Base-by-base conservation (phyloP, 2,329 filamentous ascomycete genomes). In the Botryotinia globosa region DNA sequence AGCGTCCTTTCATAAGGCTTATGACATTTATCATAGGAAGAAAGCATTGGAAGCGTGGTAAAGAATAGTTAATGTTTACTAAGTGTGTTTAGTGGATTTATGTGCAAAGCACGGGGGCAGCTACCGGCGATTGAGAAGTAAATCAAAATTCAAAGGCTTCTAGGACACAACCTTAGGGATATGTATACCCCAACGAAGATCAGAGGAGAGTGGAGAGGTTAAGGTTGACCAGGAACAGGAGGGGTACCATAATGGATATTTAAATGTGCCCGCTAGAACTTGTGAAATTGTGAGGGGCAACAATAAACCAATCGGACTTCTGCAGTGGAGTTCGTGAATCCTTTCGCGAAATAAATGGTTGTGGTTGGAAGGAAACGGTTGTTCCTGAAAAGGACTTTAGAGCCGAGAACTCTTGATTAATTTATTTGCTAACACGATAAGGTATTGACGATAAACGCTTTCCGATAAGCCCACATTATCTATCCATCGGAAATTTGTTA, bases 141-240 rank as follows among this genome's bases (percentile, higher is more conserved):
- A 12, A 77, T 62, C 81, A 37, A 32, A 66, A 34, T 12, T 9
- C 25, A 37, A 80, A 82, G 25, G 77, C 85, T 87, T 69, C 73
- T 87, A 42, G 84, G 80, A 34, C 82, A 85, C 75, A 85, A 85
- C 4, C 82, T 79, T 67, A 82, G 85, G 87, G 77, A 82, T 81
- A n/a, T n/a, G n/a, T n/a, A 78, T 48, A n/a, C 75, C 37, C 85
- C 85, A 1, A 83, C 83, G 77, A 81, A 82, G 83, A 42, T 44
- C 77, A 84, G 73, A 78, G 80, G 72, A 81, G 73, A 51, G 58
- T 78, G 32, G 74, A n/a, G n/a, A 62, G 81, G 37, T 54, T 54
- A n/a, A 16, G 75, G 84, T 69, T 82, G 83, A 0, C 79, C 72
- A 72, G 83, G 77, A 71, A 81, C 81, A 37, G 77, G 77, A 63